Evolutionary conservation across 73 alveolate genomes (phyloP).

Genomic region (Effrenium voratum): DNA sequence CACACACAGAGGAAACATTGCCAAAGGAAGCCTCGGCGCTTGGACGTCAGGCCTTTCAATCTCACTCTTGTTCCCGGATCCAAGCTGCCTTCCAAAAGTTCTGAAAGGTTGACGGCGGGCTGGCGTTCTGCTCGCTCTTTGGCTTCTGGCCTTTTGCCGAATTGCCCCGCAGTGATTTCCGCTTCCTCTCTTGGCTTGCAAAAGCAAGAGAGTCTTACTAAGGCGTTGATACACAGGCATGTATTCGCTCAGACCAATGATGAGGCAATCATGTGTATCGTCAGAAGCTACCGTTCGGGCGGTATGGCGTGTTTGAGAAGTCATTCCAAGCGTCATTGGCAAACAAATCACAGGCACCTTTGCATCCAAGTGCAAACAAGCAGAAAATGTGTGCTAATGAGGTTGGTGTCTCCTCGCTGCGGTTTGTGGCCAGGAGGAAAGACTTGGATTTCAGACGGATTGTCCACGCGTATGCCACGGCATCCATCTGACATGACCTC

Average conservation of each 20-base stretch:
- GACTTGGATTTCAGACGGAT: constrained; percentile 31
- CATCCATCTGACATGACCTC: constrained; percentile 7
- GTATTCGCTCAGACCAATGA: too few species aligned
- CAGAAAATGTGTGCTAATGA: background rate
- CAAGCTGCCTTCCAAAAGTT: background rate
- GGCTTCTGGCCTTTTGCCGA: background rate
- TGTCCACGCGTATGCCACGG: constrained; percentile 58
- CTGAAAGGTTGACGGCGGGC: background rate
- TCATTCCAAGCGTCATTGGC: too few species aligned
- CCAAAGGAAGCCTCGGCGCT: background rate
- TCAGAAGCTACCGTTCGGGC: too few species aligned
- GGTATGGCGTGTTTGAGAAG: too few species aligned
- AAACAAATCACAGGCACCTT: too few species aligned
- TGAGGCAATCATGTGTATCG: too few species aligned
- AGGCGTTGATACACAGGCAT: too few species aligned
- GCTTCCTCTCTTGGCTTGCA: too few species aligned
- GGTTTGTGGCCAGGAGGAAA: constrained; percentile 11
- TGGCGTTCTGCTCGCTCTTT: background rate
- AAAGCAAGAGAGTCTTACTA: too few species aligned
- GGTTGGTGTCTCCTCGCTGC: background rate
- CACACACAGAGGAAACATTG: too few species aligned
- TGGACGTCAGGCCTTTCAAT: constrained; percentile 23
- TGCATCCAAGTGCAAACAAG: too few species aligned
- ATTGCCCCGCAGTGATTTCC: background rate
- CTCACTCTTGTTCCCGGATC: background rate